Percentiles rank a stretch among this genome's conserved stretches.
Evolutionary conservation across 441 rosid species (phyloP).

Genomic region (Rhodomyrtus psidioides): DNA sequence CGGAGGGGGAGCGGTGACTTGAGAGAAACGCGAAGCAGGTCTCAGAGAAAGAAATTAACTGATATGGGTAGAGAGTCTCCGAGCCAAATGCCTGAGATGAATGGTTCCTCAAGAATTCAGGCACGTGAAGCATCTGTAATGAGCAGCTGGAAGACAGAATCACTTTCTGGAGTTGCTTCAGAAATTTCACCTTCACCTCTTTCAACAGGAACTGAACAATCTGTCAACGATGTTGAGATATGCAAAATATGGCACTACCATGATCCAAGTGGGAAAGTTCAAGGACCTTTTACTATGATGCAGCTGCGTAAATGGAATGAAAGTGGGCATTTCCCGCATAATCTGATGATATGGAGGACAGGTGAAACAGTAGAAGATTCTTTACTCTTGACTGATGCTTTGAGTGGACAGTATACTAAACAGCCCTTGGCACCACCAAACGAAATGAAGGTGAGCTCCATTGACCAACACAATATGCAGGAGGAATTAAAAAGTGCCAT

Average conservation of each 20-base stretch:
- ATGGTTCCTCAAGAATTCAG: slow-evolving; percentile 18
- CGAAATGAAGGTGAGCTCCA: slow-evolving; percentile 20
- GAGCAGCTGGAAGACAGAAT: slow-evolving; percentile 19
- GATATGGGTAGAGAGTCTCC: slow-evolving; percentile 27
- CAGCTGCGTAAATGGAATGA: slow-evolving; percentile 75
- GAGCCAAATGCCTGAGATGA: slow-evolving; percentile 20
- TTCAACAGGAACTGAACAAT: slow-evolving; percentile 30
- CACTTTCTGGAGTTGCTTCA: slow-evolving; percentile 21
- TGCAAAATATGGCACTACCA: slow-evolving; percentile 77
- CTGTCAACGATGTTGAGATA: slow-evolving; percentile 32
- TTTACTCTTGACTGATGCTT: slow-evolving; percentile 70
- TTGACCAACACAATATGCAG: slow-evolving; percentile 17
- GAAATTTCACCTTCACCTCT: slow-evolving; percentile 23
- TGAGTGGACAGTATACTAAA: slow-evolving; percentile 32
- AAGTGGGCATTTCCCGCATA: slow-evolving; percentile 62
- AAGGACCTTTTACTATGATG: slow-evolving; percentile 83
- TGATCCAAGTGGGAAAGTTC: slow-evolving; percentile 80
- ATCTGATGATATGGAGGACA: slow-evolving; percentile 72
- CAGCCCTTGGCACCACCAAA: slow-evolving; percentile 18
- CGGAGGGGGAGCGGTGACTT: slow-evolving; percentile 22
- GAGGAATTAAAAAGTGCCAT: slow-evolving; percentile 8
- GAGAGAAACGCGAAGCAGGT: slow-evolving; percentile 29
- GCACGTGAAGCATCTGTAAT: slow-evolving; percentile 18
- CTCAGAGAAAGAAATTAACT: slow-evolving; percentile 19
- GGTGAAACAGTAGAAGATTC: slow-evolving; percentile 60